These are phyloP conservation scores for Centaurea solstitialis DNA, from an alignment of 129 eudicot species.

Conservation along the genomic window DNA sequence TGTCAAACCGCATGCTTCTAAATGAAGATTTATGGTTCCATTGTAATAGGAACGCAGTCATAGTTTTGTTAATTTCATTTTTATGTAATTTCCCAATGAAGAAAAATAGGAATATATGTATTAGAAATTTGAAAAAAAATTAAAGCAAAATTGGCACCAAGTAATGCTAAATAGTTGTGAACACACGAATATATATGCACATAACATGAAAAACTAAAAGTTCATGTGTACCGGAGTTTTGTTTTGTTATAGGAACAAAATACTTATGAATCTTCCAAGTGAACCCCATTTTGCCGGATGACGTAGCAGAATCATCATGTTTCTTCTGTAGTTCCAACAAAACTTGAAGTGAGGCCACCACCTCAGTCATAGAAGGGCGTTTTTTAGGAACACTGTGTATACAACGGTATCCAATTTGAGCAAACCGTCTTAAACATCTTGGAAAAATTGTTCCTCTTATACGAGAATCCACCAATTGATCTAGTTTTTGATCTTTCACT, in stretches of 20 bases:
- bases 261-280: not conserved
- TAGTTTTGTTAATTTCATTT: too few species aligned
- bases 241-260: not conserved
- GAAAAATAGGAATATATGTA: too few species aligned
- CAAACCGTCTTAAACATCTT: conserved; percentile 12
- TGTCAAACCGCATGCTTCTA: too few species aligned
- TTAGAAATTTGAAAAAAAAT: too few species aligned
- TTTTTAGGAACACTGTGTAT: not conserved
- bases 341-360: conserved; percentile 12
- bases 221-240: not conserved
- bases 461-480: too few species aligned
- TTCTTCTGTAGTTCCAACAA: not conserved
- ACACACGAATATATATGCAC: not conserved
- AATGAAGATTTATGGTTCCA: too few species aligned
- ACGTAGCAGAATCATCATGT: not conserved
- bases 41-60: too few species aligned
- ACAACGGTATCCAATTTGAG: conserved; percentile 26
- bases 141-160: too few species aligned
- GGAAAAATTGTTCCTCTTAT: not conserved
- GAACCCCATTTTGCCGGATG: not conserved
- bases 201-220: not conserved
- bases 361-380: conserved; percentile 35
- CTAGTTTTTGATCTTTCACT: too few species aligned
- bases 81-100: too few species aligned
- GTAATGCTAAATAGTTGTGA: too few species aligned